Evolutionary conservation across 768 basidiomycete species (phyloP), one percentile per base, ranked within the genome.

Genomic region (Mycena chlorophos): DNA sequence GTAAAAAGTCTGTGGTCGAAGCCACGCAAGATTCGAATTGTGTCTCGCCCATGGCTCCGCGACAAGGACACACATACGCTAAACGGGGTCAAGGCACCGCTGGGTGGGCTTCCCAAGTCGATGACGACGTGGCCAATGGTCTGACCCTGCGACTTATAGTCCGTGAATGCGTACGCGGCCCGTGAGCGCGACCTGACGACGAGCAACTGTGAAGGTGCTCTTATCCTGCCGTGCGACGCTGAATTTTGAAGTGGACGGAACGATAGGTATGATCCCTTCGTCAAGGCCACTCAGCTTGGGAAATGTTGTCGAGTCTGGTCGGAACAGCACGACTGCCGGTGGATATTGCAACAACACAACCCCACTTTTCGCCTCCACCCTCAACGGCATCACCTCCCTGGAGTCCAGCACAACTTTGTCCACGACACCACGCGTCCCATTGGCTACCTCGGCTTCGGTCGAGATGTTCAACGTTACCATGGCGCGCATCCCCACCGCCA

Each of bases 21-120:
- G 10, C 40, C 40, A 6, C 40, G 40, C 40, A 43, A 19, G 16
- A 43, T 16, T 20, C 40, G 40, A 43, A 43, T 43, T 6, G 14
- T 43, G 22, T 43, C 20, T 23, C 40, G 14, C 10, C 40, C 40
- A 19, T 43, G 40, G 22, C 40, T 43, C 16, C 40, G 40, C n/a
- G 40, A 43, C 8, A 43, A 19, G 10, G 40, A 8, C 20, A 43
- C 40, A 43, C 20, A 78, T n/a, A 19, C 40, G 40, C 22, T 43
- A 19, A 43, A 43, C 10, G 40, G 40, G 12, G 16, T 43, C 40
- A 43, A n/a, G n/a, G 20, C 20, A 6, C 20, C 8, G 10, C 8
- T 6, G 8, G 40, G 40, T 43, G 20, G 40, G 8, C 22, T 8
- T 23, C 10, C 12, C 22, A 43, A 20, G 22, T 43, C 40, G 20